Conservation (phyloP, 2,329 filamentous ascomycete species). For the Colletotrichum liriopes region DNA sequence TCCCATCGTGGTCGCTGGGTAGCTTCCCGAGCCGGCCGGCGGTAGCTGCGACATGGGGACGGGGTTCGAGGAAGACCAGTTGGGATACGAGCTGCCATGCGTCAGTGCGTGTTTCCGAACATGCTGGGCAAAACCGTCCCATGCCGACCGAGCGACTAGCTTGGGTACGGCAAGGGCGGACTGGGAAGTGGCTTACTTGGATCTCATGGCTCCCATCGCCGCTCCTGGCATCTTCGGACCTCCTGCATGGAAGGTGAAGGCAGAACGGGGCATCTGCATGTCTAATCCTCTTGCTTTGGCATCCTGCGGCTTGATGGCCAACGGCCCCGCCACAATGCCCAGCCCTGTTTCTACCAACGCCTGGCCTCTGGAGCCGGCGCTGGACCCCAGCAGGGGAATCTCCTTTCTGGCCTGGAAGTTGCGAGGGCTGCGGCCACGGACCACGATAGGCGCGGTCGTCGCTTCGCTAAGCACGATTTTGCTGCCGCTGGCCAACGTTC, state of each 20-base stretch:
- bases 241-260: slow-evolving; percentile 70
- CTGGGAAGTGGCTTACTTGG: slow-evolving; percentile 65
- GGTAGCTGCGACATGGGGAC: slow-evolving; percentile 65
- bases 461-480: slow-evolving; percentile 88
- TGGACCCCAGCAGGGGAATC: slow-evolving; percentile 85
- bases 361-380: slow-evolving; percentile 84
- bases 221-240: slow-evolving; percentile 68
- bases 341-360: slow-evolving; percentile 76
- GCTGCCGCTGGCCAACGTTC: slow-evolving; percentile 85
- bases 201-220: slow-evolving; percentile 68
- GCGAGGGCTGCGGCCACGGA: slow-evolving; percentile 90
- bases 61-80: slow-evolving; percentile 66
- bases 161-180: slow-evolving; percentile 1
- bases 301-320: slow-evolving; percentile 70
- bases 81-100: slow-evolving; percentile 67
- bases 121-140: neutral
- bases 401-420: slow-evolving; percentile 97
- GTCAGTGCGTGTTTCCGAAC: slow-evolving; percentile 14
- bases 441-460: slow-evolving; percentile 91
- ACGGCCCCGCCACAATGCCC: slow-evolving; percentile 72
- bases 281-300: slow-evolving; percentile 67
- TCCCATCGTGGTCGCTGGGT: slow-evolving; percentile 67
- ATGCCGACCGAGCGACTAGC: slow-evolving; percentile 8
- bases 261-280: slow-evolving; percentile 69
- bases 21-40: slow-evolving; percentile 61